Conservation (phyloP, 75 land plant species). For the Sequoiadendron giganteum region DNA sequence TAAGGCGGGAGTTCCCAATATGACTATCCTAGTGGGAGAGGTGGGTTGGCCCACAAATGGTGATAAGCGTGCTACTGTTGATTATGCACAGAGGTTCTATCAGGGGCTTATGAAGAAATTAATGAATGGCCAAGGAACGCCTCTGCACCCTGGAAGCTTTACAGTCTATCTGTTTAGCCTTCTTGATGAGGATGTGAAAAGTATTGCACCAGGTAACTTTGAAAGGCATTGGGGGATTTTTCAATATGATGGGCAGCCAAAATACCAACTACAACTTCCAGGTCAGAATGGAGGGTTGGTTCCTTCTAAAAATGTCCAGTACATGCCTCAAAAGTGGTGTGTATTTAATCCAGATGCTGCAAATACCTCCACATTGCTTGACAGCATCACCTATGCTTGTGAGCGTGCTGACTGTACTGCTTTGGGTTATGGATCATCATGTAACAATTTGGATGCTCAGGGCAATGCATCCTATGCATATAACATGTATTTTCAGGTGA, state of each 20-base stretch:
- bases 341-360: conserved; percentile 29
- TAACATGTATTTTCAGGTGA: conserved; percentile 42
- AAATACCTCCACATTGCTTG: conserved; percentile 24
- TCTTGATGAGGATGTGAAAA: conserved; percentile 56
- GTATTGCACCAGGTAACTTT: conserved; percentile 53
- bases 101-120: conserved; percentile 31
- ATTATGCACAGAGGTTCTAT: conserved; percentile 35
- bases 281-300: conserved; percentile 29
- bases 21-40: conserved; percentile 44
- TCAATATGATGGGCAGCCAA: conserved; percentile 48
- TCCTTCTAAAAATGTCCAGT: conserved; percentile 26
- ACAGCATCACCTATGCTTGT: conserved; percentile 49
- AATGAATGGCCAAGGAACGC: conserved; percentile 34
- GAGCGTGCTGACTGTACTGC: conserved; percentile 49
- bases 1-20: conserved; percentile 26
- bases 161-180: conserved; percentile 43
- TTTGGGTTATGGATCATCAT: conserved; percentile 46
- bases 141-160: conserved; percentile 25
- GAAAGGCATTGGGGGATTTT: conserved; percentile 68
- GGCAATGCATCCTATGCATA: conserved; percentile 55
- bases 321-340: conserved; percentile 47
- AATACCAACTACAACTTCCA: conserved; percentile 40
- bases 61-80: conserved; percentile 24
- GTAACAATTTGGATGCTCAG: conserved; percentile 29
- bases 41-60: conserved; percentile 68